Base-by-base conservation (phyloP, 2,329 filamentous ascomycete genomes). In the Ilyonectria mors-panacis region DNA sequence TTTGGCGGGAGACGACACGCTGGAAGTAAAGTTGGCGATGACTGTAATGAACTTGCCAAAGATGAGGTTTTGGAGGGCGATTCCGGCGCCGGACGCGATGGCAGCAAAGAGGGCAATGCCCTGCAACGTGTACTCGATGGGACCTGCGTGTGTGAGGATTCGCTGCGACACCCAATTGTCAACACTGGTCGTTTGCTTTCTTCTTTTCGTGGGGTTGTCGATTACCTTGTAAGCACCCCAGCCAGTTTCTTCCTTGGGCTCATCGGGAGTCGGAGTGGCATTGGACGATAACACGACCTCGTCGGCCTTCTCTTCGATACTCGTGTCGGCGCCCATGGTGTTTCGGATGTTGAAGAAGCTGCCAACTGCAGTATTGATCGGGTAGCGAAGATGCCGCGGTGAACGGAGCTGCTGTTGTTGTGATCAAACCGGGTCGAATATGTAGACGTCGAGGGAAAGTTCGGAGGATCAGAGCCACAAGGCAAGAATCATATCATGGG, bases 1-100 rank as follows among this genome's bases (percentile, higher is more conserved):
- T 12, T 75, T 67, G 21, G 57, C 66, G 1, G 75, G 73, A 3
- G 72, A 63, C 1, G 75, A 73, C 12, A 60, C 57, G 5, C 75
- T 75, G 13, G 74, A 73, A 37, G 75, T 71, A 44, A 79, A 82
- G 59, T 80, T 68, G 39, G 76, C 78, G 53, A 82, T 78, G 37
- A 75, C 70, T 9, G 79, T 81, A 62, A 82, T 72, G 59, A 82
- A 82, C 15, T 65, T 57, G 61, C 81, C 81, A 60, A 82, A 80
- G n/a, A 82, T 79, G 58, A 82, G 75, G 50, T 81, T 81, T 62
- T 80, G 77, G 4, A 81, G 70, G 10, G 81, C 79, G 33, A 82
- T 78, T 30, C 76, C 81, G 1, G 79, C 76, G 28, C 81, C 81
- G 5, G 81, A 81, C 6, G 71, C 79, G 47, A 82, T 72, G 12